Percentiles rank a stretch among this genome's conserved stretches.
These are phyloP conservation scores for Streptanthus diversifolius DNA, from an alignment of 345 rosid species.

Conservation along the genomic window DNA sequence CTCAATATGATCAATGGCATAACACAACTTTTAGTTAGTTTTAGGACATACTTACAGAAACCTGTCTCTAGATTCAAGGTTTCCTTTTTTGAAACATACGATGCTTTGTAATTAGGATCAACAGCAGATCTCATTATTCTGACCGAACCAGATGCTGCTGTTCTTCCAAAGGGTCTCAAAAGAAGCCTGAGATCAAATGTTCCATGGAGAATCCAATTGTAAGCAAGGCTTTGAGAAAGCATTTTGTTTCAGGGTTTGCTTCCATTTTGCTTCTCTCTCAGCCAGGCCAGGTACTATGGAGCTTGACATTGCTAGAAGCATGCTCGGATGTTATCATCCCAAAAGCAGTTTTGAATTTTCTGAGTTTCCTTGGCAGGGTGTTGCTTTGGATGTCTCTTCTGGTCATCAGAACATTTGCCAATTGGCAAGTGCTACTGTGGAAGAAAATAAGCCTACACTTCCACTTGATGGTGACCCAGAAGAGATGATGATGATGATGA, in stretches of 20 bases:
- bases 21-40: not conserved
- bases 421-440: slow-evolving; percentile 58
- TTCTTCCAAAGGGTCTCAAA: slow-evolving; percentile 8
- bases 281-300: slow-evolving; percentile 47
- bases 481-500: slow-evolving; percentile 55
- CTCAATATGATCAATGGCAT: not conserved
- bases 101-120: slow-evolving; percentile 2
- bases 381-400: slow-evolving; percentile 48
- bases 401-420: slow-evolving; percentile 48
- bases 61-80: not conserved
- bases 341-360: not conserved
- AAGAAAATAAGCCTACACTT: slow-evolving; percentile 38
- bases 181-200: slow-evolving; percentile 41
- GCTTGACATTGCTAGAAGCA: not conserved
- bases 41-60: not conserved
- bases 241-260: slow-evolving; percentile 56
- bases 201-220: slow-evolving; percentile 36
- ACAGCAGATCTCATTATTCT: slow-evolving; percentile 7
- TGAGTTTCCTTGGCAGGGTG: slow-evolving; percentile 42
- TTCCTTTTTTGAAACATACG: not conserved
- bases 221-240: slow-evolving; percentile 33
- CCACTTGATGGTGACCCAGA: slow-evolving; percentile 48
- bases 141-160: slow-evolving; percentile 28
- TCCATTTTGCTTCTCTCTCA: slow-evolving; percentile 59
- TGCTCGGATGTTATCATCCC: not conserved